Conservation (phyloP, 768 basidiomycete genomes). For the Boletellus sp. region DNA sequence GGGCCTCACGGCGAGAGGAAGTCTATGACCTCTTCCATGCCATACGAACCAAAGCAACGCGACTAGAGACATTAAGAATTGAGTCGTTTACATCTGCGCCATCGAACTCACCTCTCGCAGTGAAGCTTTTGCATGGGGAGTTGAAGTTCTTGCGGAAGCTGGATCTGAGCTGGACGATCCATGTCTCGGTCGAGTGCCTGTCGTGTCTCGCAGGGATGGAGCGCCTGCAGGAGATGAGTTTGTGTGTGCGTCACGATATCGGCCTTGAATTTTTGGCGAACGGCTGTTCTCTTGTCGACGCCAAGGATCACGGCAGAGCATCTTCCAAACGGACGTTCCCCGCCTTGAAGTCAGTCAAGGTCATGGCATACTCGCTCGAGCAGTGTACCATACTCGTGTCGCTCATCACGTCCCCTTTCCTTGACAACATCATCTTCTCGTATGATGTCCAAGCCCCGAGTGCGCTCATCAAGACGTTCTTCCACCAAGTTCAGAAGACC, state of each 20-base stretch:
- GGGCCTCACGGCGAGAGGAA: constrained; percentile 13
- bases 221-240: constrained; percentile 22
- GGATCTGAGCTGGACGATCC: constrained; percentile 23
- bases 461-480: constrained; percentile 19
- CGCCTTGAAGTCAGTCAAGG: constrained; percentile 20
- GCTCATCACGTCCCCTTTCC: constrained; percentile 21
- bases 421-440: constrained; percentile 21
- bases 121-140: constrained; percentile 15
- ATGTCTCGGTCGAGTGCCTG: constrained; percentile 22
- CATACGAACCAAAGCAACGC: constrained; percentile 19
- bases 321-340: constrained; percentile 17
- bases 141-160: constrained; percentile 23
- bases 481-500: constrained; percentile 20
- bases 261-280: constrained; percentile 9
- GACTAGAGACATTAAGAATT: constrained; percentile 18
- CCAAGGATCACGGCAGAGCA: neutral
- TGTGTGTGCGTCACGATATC: constrained; percentile 21
- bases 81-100: constrained; percentile 21
- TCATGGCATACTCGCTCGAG: constrained; percentile 23
- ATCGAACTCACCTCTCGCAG: constrained; percentile 6
- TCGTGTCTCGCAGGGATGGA: constrained; percentile 18
- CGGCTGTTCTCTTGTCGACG: constrained; percentile 1
- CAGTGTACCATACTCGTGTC: constrained; percentile 28
- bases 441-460: constrained; percentile 28
- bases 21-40: constrained; percentile 23